These are phyloP conservation scores for Pleurotus citrinopileatus DNA, from an alignment of 768 basidiomycete genomes.

Conservation along the genomic window DNA sequence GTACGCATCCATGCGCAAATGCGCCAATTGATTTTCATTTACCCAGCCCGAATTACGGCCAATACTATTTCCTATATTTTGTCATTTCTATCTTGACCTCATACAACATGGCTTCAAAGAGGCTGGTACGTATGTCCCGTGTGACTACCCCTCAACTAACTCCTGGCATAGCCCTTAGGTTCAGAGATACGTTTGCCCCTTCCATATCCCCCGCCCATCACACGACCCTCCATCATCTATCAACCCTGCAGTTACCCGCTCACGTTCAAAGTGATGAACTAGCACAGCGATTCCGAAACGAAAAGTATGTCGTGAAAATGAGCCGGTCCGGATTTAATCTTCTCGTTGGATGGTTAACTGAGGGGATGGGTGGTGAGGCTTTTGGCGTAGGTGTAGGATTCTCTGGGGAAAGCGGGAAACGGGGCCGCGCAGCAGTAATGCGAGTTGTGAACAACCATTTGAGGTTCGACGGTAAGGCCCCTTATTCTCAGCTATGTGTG, in stretches of 20 bases:
- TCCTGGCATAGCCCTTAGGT: conserved; percentile 57
- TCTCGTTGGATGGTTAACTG: conserved; percentile 93
- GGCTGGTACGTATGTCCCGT: conserved; percentile 58
- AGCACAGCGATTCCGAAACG: conserved; percentile 82
- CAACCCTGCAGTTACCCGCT: conserved; percentile 73
- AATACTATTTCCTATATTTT: conserved; percentile 93
- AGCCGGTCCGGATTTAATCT: conserved; percentile 90
- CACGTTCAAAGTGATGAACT: conserved; percentile 84
- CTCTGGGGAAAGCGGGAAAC: conserved; percentile 74
- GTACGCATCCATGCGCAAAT: not conserved
- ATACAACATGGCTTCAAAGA: conserved; percentile 88
- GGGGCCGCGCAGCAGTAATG: conserved; percentile 88
- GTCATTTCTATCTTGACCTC: conserved; percentile 94
- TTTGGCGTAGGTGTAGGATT: conserved; percentile 78
- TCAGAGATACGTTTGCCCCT: conserved; percentile 68
- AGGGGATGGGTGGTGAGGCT: conserved; percentile 86
- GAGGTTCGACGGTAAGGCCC: conserved; percentile 74
- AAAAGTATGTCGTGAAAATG: conserved; percentile 90
- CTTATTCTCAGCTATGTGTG: conserved; percentile 5
- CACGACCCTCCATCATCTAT: conserved; percentile 70
- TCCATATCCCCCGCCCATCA: conserved; percentile 67
- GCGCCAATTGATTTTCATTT: conserved; percentile 11
- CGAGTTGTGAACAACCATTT: conserved; percentile 93
- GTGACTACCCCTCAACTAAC: conserved; percentile 6
- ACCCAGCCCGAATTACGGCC: conserved; percentile 88